Percentiles rank a stretch among this genome's conserved stretches.
Conservation (phyloP, 108 stramenopile species). For the Cyclostephanos invisitatus region DNA sequence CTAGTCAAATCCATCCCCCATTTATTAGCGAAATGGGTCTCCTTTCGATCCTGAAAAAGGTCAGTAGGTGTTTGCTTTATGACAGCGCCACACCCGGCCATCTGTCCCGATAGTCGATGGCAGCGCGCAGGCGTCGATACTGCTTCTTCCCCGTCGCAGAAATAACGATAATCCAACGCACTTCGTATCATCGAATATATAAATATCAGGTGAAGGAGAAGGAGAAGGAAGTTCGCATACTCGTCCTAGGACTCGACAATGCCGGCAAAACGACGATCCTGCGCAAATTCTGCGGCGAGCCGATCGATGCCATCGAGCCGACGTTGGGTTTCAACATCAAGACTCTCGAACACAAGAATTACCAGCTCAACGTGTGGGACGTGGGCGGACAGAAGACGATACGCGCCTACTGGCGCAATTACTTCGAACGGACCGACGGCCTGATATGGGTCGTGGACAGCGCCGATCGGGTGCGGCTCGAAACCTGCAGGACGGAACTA, state of each 20-base stretch:
- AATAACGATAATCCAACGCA: background rate
- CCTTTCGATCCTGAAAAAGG: constrained; percentile 81
- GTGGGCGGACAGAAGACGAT: constrained; percentile 99
- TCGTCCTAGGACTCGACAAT: constrained; percentile 96
- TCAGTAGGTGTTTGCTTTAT: constrained; percentile 20
- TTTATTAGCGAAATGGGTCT: constrained; percentile 59
- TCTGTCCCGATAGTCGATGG: too few relatives aligned
- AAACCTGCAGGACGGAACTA: constrained; percentile 88
- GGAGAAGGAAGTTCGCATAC: constrained; percentile 95
- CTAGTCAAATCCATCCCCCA: too few relatives aligned
- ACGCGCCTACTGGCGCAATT: constrained; percentile 99
- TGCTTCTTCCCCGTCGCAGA: background rate
- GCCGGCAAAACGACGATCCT: constrained; percentile 96
- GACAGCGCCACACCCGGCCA: background rate
- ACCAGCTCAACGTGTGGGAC: constrained; percentile 92
- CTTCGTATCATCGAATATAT: background rate
- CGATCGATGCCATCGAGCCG: constrained; percentile 93
- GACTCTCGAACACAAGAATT: constrained; percentile 87
- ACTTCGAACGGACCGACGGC: constrained; percentile 99
- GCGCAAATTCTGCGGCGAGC: constrained; percentile 91
- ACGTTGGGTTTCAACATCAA: constrained; percentile 99
- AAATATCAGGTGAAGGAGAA: constrained; percentile 92
- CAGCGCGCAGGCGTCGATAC: background rate
- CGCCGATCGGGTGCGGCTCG: constrained; percentile 81
- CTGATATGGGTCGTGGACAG: constrained; percentile 98